Base-by-base conservation (phyloP, 345 rosid species). In the Euclidium syriacum region DNA sequence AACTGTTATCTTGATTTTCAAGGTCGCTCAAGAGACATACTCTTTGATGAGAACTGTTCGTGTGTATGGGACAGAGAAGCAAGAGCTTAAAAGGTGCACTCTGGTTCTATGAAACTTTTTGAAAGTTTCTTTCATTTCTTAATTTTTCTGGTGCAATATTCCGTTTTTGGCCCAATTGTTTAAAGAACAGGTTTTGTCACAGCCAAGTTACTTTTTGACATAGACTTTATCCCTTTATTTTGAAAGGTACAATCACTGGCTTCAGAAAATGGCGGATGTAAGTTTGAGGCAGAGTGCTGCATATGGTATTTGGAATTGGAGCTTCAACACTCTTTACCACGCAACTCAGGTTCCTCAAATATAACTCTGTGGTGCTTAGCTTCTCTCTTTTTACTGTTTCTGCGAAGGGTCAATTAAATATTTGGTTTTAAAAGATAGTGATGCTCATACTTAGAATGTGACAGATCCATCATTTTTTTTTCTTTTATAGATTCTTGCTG, bases 11-110 rank as follows among this genome's bases (percentile, higher is more conserved):
- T n/a, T 60, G 19, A 49, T 57, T 43, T 36, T 64, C 60, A 64
- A 92, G 98, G 97, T 92, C 24, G 95, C 97, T 47, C 98, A 92
- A 77, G 98, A 92, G 90, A 85, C 98, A 61, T 77, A 89, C 62
- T 92, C 98, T 63, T 80, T 89, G 78, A 82, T 92, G 91, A 85
- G 98, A 81, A 92, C 97, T 46, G 91, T 92, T 43, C 91, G 97
- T 59, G 91, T 89, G 48, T 87, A 92, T 66, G 98, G 98, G 75
- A 92, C 94, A 43, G 98, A 92, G 80, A 81, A 81, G 54, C 78
- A 69, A 65, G 98, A 92, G 70, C 67, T 80, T 68, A 76, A 68
- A 56, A 87, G 95, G 98, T 89, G 54, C 67, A 15, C 24, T 61
- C 14, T 52, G n/a, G 19, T 39, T 33, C 11, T 41, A 30, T 23